Evolutionary conservation across 106 monocot species (phyloP), one percentile per base, ranked within the genome.

Genomic region (Dendrobium catenatum): DNA sequence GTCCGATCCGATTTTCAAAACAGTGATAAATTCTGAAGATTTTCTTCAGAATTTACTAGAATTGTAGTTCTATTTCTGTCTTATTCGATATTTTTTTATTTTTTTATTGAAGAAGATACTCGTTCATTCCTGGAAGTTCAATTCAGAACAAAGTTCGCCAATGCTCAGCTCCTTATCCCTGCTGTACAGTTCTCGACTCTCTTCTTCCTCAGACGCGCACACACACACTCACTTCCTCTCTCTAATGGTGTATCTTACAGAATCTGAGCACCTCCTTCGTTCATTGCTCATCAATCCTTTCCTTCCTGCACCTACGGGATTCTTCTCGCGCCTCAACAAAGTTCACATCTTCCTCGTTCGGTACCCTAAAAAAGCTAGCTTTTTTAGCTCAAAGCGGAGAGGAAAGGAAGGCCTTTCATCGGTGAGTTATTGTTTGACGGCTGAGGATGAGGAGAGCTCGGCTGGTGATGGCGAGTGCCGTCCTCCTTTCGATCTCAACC

Each of bases 401-500:
- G 43, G 43, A 44, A 74, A 4, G 13, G 2, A 6, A 37, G 33
- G n/a, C 31, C 15, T 40, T 37, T 72, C 72, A 8, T 33, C 6
- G 6, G 16, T 2, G 31, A 33, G 24, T 66, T 37, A n/a, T 41
- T 40, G 79, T 18, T 79, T 86, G 7, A 77, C 27, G 27, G 42
- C 75, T 13, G 76, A 64, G 4, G 70, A 75, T 31, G 49, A 72
- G 10, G 51, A 51, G 51, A 51, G 51, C 1, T 51, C 51, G 51
- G 15, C 51, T 51, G 51, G 51, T 51, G 51, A 51, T 51, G 51
- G 51, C 10, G 58, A 22, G 42, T 19, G 88, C 20, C 84, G 98
- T 76, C 88, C 88, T 75, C 89, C 93, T 4, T 95, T 98, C 85
- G 91, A 98, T 83, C 81, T 98, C 77, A 88, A 98, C 82, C 91